These are phyloP conservation scores for Begonia masoniana DNA, from an alignment of 306 rosid genomes.

Conservation along the genomic window DNA sequence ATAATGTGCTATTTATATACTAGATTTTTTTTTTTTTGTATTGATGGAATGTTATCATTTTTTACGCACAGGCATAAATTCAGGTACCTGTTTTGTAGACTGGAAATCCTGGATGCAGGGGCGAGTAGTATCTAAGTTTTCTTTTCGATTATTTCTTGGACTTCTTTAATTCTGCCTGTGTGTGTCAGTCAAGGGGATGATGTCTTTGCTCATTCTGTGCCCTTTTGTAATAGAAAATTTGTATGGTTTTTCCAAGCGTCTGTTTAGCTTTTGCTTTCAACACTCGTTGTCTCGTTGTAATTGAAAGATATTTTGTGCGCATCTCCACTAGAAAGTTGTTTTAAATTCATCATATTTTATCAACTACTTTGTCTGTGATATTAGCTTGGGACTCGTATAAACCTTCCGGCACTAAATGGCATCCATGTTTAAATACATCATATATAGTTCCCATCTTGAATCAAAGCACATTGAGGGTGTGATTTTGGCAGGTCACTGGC, in stretches of 20 bases:
- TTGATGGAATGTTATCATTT: too few relatives aligned
- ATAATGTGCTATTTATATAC: too few relatives aligned
- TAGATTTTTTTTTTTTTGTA: too few relatives aligned
- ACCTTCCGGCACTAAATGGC: too few relatives aligned
- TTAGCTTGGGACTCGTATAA: too few relatives aligned
- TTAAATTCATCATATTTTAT: too few relatives aligned
- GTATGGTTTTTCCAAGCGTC: neutral
- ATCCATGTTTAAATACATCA: conserved; percentile 66
- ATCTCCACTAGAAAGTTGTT: too few relatives aligned
- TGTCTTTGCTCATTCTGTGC: neutral
- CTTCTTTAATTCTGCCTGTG: neutral
- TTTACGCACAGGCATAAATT: conserved; percentile 36
- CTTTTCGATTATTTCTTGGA: conserved; percentile 3
- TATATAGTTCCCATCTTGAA: conserved; percentile 61
- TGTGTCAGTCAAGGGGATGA: conserved; percentile 4
- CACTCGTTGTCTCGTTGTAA: conserved; percentile 1
- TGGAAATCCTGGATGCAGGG: conserved; percentile 73
- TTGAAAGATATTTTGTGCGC: neutral
- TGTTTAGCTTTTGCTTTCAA: neutral
- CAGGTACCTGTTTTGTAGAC: conserved; percentile 22
- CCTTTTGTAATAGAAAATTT: conserved; percentile 3
- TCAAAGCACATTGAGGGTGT: conserved; percentile 37
- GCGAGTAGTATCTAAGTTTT: conserved; percentile 53
- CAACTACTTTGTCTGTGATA: too few relatives aligned
- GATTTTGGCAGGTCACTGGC: conserved; percentile 19